Conservation (phyloP, 2,329 filamentous ascomycete species). For the Geoglossum cookeanum region DNA sequence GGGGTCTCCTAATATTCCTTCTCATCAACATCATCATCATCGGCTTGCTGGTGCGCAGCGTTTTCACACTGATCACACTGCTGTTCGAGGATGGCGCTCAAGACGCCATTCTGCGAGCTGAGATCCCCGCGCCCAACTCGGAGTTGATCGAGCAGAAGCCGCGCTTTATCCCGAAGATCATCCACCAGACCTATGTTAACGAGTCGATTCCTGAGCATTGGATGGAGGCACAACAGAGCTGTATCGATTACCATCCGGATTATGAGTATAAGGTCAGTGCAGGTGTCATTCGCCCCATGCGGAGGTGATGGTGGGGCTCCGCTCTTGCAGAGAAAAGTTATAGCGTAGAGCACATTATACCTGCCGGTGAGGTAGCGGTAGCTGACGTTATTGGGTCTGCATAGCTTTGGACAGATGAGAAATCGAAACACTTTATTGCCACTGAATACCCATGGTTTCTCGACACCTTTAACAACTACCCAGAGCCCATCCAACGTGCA, state of each 20-base stretch:
- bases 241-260: slow-evolving; percentile 45
- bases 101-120: slow-evolving; percentile 46
- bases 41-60: slow-evolving; percentile 42
- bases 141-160: slow-evolving; percentile 35
- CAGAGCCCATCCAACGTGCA: slow-evolving; percentile 56
- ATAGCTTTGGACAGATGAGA: slow-evolving; percentile 58
- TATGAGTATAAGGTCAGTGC: slow-evolving; percentile 51
- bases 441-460: slow-evolving; percentile 62
- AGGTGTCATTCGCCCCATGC: not conserved
- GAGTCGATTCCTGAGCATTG: slow-evolving; percentile 48
- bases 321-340: not conserved
- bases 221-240: slow-evolving; percentile 44
- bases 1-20: slow-evolving; percentile 41
- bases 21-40: slow-evolving; percentile 45
- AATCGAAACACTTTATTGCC: slow-evolving; percentile 50
- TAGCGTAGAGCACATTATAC: not conserved
- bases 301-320: not conserved
- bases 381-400: slow-evolving; percentile 12
- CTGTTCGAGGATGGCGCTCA: slow-evolving; percentile 46
- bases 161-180: slow-evolving; percentile 55
- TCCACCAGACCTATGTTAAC: slow-evolving; percentile 60
- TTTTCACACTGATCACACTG: slow-evolving; percentile 52
- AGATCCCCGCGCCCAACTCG: slow-evolving; percentile 46
- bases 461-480: slow-evolving; percentile 53
- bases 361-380: not conserved